These are phyloP conservation scores for Vanrija sp. DNA, from an alignment of 1,284 basidiomycete genomes.

Conservation along the genomic window DNA sequence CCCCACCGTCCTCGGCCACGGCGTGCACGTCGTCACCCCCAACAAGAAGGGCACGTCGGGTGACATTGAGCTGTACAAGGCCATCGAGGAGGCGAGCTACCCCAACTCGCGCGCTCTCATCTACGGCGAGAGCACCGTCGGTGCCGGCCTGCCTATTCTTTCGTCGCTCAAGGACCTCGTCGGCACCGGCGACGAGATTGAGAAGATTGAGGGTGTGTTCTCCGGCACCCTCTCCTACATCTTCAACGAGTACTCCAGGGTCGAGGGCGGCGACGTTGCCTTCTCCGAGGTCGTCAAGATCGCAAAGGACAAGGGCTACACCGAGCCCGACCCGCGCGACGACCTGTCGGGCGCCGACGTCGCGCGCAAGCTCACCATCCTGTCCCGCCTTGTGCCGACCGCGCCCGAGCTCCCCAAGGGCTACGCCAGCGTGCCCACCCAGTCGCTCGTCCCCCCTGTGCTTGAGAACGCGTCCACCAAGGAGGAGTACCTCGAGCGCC, in stretches of 20 bases:
- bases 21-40: slow-evolving; percentile 87
- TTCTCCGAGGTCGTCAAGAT: slow-evolving; percentile 87
- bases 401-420: slow-evolving; percentile 58
- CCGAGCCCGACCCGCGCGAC: slow-evolving; percentile 95
- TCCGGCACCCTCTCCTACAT: slow-evolving; percentile 98
- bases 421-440: slow-evolving; percentile 74
- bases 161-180: slow-evolving; percentile 88
- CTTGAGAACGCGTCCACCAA: slow-evolving; percentile 66
- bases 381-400: slow-evolving; percentile 68
- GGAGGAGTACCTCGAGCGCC: slow-evolving; percentile 73
- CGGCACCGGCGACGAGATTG: slow-evolving; percentile 78
- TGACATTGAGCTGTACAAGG: slow-evolving; percentile 65
- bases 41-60: slow-evolving; percentile 97
- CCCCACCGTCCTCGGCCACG: slow-evolving; percentile 71
- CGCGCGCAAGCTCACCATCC: slow-evolving; percentile 92
- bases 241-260: slow-evolving; percentile 87
- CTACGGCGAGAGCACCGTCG: slow-evolving; percentile 91
- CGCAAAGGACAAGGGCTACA: slow-evolving; percentile 91
- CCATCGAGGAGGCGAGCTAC: slow-evolving; percentile 57
- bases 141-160: slow-evolving; percentile 90
- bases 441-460: slow-evolving; percentile 76
- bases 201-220: slow-evolving; percentile 57
- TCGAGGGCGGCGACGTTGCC: slow-evolving; percentile 46
- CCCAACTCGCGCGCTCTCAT: slow-evolving; percentile 60
- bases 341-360: slow-evolving; percentile 96